phyloP scores from a whole-genome alignment of 768 basidiomycete genomes.

The Pulveroboletus sp. region DNA sequence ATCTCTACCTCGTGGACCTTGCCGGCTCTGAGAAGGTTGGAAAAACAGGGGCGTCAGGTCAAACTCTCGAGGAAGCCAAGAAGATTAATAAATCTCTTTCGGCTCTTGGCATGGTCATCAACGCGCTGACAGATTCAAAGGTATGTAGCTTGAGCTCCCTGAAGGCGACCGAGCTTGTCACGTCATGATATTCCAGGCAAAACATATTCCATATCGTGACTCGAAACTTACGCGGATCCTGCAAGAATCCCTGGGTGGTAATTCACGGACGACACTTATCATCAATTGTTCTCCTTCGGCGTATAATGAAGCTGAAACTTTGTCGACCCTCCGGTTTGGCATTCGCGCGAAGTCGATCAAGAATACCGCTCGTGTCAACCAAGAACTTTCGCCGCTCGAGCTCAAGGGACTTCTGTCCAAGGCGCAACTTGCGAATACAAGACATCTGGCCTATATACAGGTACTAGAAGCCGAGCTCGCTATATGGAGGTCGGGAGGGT shows the following conservation, averaged over 20 bases:
- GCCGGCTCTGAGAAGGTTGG: slow-evolving; percentile 99
- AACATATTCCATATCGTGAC: slow-evolving; percentile 97
- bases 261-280: slow-evolving; percentile 93
- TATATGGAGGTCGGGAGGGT: slow-evolving; percentile 83
- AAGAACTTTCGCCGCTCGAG: slow-evolving; percentile 93
- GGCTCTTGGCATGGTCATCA: slow-evolving; percentile 99
- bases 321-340: slow-evolving; percentile 97
- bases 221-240: slow-evolving; percentile 98
- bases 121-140: slow-evolving; percentile 94
- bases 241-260: slow-evolving; percentile 97
- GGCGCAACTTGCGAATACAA: slow-evolving; percentile 79
- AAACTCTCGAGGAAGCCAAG: slow-evolving; percentile 98
- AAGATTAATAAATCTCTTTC: slow-evolving; percentile 99
- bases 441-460: slow-evolving; percentile 81
- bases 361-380: slow-evolving; percentile 98
- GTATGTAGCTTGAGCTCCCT: slow-evolving; percentile 37
- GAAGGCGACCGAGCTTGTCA: slow-evolving; percentile 2
- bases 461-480: slow-evolving; percentile 88
- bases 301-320: slow-evolving; percentile 95
- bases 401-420: slow-evolving; percentile 90
- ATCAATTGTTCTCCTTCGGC: slow-evolving; percentile 99
- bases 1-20: slow-evolving; percentile 94
- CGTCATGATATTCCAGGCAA: slow-evolving; percentile 50
- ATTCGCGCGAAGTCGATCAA: slow-evolving; percentile 99
- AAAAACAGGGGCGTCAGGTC: slow-evolving; percentile 98